Evolutionary conservation across 345 rosid species (phyloP).

Genomic region (Bruguiera sexangula): DNA sequence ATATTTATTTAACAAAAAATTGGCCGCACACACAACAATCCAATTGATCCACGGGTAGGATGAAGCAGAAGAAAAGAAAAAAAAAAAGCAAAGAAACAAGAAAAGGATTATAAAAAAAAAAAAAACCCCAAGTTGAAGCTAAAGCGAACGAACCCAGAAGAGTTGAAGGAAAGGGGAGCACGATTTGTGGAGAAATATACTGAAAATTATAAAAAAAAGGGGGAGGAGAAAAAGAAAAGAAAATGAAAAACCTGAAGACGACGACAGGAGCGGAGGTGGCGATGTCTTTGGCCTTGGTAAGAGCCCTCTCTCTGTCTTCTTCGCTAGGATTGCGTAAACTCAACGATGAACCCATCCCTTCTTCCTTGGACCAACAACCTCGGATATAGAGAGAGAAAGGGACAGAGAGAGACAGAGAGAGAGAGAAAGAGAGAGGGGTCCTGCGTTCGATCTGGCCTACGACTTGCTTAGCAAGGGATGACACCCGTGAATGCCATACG

Average conservation of each 20-base stretch:
- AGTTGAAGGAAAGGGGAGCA: too few species aligned
- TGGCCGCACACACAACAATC: too few species aligned
- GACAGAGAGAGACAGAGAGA: background rate
- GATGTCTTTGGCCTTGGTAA: slow-evolving; percentile 53
- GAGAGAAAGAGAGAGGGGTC: slow-evolving; percentile 3
- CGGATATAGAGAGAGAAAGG: background rate
- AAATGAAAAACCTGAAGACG: slow-evolving; percentile 49
- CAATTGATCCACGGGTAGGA: too few species aligned
- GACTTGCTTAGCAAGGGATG: background rate
- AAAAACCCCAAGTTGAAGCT: too few species aligned
- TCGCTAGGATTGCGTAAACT: slow-evolving; percentile 40
- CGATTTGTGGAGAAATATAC: background rate
- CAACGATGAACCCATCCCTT: slow-evolving; percentile 26
- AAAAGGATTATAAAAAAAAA: too few species aligned
- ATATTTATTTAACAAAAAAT: too few species aligned
- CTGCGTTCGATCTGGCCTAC: too few species aligned
- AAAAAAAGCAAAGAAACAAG: too few species aligned
- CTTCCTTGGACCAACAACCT: background rate
- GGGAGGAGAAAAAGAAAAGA: background rate
- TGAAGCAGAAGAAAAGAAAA: too few species aligned
- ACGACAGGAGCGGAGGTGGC: slow-evolving; percentile 57
- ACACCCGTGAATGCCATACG: too few species aligned
- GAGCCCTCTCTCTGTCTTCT: slow-evolving; percentile 43
- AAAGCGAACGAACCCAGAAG: too few species aligned
- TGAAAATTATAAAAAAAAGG: background rate